These are phyloP conservation scores for Carex scoparia DNA, from an alignment of 176 grass and related monocot genomes.

Conservation along the genomic window DNA sequence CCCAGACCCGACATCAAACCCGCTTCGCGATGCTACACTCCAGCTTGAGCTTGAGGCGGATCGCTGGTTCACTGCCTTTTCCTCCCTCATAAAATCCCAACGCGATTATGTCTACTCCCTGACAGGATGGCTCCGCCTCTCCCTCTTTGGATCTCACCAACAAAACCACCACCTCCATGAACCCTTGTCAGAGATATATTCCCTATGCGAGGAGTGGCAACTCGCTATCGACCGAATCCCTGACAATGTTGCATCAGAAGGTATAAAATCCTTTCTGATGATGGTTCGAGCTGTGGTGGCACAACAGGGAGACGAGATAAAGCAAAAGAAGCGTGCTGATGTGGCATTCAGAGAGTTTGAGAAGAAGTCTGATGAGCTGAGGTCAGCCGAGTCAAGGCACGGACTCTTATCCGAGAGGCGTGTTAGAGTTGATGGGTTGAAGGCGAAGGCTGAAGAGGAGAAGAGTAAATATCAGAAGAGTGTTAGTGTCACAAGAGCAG, in stretches of 20 bases:
- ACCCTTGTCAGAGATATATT: conserved; percentile 75
- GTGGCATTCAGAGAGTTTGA: conserved; percentile 70
- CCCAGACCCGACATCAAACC: conserved; percentile 68
- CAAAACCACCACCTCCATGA: conserved; percentile 49
- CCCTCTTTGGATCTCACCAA: conserved; percentile 66
- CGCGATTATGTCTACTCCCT: conserved; percentile 85
- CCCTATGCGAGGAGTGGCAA: conserved; percentile 92
- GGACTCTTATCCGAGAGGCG: conserved; percentile 52
- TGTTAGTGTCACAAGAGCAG: conserved; percentile 77
- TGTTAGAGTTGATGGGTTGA: conserved; percentile 64
- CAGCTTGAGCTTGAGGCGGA: conserved; percentile 91
- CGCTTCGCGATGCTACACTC: conserved; percentile 67
- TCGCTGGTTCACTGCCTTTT: conserved; percentile 89
- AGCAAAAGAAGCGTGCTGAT: conserved; percentile 82
- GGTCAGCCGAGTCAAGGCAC: conserved; percentile 56
- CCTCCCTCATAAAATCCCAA: conserved; percentile 74
- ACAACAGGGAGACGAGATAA: conserved; percentile 86
- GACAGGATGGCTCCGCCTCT: conserved; percentile 90
- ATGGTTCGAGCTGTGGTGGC: conserved; percentile 66
- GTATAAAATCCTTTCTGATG: conserved; percentile 86
- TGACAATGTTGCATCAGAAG: conserved; percentile 89
- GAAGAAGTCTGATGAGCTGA: conserved; percentile 73
- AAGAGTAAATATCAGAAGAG: conserved; percentile 97
- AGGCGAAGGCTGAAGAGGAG: conserved; percentile 70
- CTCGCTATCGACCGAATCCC: conserved; percentile 84